phyloP scores from a whole-genome alignment of 2,329 filamentous ascomycete species.

The Helminthosporium solani region DNA sequence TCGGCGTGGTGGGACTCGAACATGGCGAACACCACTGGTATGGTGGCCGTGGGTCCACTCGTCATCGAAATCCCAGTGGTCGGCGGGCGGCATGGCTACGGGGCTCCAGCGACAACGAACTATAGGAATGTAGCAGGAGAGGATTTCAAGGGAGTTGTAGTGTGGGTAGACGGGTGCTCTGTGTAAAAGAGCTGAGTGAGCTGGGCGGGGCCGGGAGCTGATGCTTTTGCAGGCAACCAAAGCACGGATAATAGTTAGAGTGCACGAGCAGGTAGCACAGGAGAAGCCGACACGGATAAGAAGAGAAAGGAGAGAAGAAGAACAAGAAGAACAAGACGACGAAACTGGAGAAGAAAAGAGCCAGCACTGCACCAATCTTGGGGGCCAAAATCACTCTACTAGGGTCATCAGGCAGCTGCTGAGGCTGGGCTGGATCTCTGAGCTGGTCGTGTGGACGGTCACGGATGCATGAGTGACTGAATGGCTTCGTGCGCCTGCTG shows the following conservation, averaged over 20 bases:
- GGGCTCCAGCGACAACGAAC: background rate
- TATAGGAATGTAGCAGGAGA: background rate
- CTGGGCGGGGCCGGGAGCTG: background rate
- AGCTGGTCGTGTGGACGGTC: slow-evolving; percentile 14
- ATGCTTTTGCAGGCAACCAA: background rate
- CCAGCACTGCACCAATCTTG: slow-evolving; percentile 6
- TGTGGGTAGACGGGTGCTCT: background rate
- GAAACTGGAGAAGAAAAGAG: slow-evolving; percentile 17
- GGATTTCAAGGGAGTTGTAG: background rate
- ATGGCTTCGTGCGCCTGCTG: slow-evolving; percentile 5
- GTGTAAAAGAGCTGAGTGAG: background rate
- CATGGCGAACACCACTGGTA: slow-evolving; percentile 35
- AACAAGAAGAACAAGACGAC: slow-evolving; percentile 5
- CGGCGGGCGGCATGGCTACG: slow-evolving; percentile 24
- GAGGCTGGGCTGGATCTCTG: slow-evolving; percentile 14
- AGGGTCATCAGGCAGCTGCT: slow-evolving; percentile 23
- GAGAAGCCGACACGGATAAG: slow-evolving; percentile 10
- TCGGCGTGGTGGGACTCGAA: slow-evolving; percentile 22
- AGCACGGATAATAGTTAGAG: background rate
- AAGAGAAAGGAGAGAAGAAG: slow-evolving; percentile 8
- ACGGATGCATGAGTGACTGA: slow-evolving; percentile 3
- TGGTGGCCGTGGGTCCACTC: slow-evolving; percentile 31
- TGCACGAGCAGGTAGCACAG: slow-evolving; percentile 6
- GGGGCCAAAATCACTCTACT: slow-evolving; percentile 17
- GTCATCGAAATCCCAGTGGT: slow-evolving; percentile 29